A percentile compares a stretch with the other conserved stretches of the same genome.
Conservation (phyloP, 2,329 filamentous ascomycete species). For the Claviceps humidiphila region DNA sequence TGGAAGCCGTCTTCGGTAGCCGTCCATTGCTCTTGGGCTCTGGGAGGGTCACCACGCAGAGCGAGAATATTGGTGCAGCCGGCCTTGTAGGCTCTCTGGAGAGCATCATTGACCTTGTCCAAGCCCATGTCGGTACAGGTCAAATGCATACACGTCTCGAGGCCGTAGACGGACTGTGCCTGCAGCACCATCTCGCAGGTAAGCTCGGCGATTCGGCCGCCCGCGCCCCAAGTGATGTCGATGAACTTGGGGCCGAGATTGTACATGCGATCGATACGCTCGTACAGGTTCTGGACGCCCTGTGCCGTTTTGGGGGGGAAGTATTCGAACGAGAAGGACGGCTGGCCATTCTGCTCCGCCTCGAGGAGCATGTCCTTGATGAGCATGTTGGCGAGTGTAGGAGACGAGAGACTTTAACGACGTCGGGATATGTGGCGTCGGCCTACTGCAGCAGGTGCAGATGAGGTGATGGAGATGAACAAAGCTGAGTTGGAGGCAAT, state of each 20-base stretch:
- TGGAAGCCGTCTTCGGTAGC: constrained; percentile 75
- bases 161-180: constrained; percentile 84
- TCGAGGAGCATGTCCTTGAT: constrained; percentile 84
- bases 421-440: not conserved
- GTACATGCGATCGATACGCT: constrained; percentile 99
- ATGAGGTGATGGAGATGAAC: too few relatives aligned
- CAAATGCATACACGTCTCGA: constrained; percentile 98
- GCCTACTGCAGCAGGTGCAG: too few relatives aligned
- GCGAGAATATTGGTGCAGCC: constrained; percentile 97
- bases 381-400: constrained; percentile 57
- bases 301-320: constrained; percentile 96
- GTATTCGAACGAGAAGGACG: constrained; percentile 98
- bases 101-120: constrained; percentile 78
- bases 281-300: constrained; percentile 97
- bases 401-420: not conserved
- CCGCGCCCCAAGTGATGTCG: constrained; percentile 96
- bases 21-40: constrained; percentile 90
- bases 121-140: constrained; percentile 97
- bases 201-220: constrained; percentile 77
- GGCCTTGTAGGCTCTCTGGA: constrained; percentile 79
- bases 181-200: constrained; percentile 97
- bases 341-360: constrained; percentile 62
- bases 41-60: constrained; percentile 80
- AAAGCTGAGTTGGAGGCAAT: too few relatives aligned
- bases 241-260: constrained; percentile 88